These are phyloP conservation scores for Eimeria necatrix DNA, from an alignment of 169 alveolate species.

Conservation along the genomic window DNA sequence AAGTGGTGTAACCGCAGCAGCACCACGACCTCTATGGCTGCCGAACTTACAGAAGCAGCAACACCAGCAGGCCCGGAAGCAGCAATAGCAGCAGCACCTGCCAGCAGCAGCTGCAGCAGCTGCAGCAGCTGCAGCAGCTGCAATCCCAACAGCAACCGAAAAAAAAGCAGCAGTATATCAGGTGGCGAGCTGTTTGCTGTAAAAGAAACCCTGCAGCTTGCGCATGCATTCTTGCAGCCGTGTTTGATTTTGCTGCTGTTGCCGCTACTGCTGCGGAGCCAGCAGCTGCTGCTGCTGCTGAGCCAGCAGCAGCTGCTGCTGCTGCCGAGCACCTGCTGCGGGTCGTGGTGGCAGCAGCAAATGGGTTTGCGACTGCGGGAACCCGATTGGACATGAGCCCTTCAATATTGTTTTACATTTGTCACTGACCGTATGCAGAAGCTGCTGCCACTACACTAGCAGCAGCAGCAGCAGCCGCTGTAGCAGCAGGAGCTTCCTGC, in stretches of 20 bases:
- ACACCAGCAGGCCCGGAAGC: background rate
- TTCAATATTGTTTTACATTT: background rate
- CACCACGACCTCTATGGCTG: too few relatives aligned
- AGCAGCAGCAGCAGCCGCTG: background rate
- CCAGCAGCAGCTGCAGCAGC: slow-evolving; percentile 28
- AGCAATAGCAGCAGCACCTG: background rate
- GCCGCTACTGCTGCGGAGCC: background rate
- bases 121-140: background rate
- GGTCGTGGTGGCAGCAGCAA: background rate
- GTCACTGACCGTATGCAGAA: background rate
- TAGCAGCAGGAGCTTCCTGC: background rate
- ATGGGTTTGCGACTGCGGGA: background rate
- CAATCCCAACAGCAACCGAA: background rate
- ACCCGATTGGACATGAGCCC: background rate
- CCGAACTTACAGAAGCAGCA: background rate
- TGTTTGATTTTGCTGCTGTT: background rate
- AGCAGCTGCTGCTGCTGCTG: background rate
- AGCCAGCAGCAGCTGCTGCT: background rate
- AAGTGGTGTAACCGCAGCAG: too few relatives aligned
- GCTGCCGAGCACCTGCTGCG: background rate
- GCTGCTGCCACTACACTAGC: background rate
- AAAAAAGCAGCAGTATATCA: background rate
- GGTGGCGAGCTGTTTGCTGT: background rate
- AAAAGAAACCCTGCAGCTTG: background rate
- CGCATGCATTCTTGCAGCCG: background rate